Evolutionary conservation across 306 rosid species (phyloP), one percentile per base, ranked within the genome.

Genomic region (Gynostemma pentaphyllum): DNA sequence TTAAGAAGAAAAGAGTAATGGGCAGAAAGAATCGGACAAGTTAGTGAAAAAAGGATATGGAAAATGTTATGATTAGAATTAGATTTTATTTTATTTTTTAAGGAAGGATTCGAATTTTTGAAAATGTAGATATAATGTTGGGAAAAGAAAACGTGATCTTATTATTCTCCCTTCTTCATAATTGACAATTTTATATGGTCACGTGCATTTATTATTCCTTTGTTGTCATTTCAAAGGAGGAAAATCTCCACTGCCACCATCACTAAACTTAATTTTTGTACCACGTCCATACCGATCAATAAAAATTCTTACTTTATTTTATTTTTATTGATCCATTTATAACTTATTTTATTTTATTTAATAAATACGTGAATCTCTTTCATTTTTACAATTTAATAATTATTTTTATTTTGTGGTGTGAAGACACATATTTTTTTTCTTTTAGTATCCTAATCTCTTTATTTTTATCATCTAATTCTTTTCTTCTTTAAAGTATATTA

Each of bases 151-250:
- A 55, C 42, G 44, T 56, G 64, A 56, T 56, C 64, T 56, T 34
- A 56, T 56, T 34, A 56, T 56, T 56, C 64, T 56, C 64, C 19
- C 32, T 32, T 56, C 62, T 55, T 55, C 62, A 55, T 30, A 3
- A 55, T 42, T 55, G 42, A 30, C 62, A 55, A 27, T 30, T 53
- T 55, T 55, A 55, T 55, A 55, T 55, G 62, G 42, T 55, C 62
- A 55, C 62, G 62, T 55, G 62, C 42, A 55, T 55, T 55, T 29
- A 55, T 15, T 55, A 55, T 55, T 55, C 62, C 42, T 11, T 49
- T 49, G 11, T 22, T 7, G 53, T 21, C 53, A 23, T 47, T 54
- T 16, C 19, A 32, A 29, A 54, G 28, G 7, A 12, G 6, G 42
- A 16, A 55, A 55, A n/a, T 30, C 41, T 24, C 27, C n/a, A 30